A percentile compares a stretch with the other conserved stretches of the same genome.
phyloP scores from a whole-genome alignment of 257 asterid genomes.

The Asclepias syriaca region DNA sequence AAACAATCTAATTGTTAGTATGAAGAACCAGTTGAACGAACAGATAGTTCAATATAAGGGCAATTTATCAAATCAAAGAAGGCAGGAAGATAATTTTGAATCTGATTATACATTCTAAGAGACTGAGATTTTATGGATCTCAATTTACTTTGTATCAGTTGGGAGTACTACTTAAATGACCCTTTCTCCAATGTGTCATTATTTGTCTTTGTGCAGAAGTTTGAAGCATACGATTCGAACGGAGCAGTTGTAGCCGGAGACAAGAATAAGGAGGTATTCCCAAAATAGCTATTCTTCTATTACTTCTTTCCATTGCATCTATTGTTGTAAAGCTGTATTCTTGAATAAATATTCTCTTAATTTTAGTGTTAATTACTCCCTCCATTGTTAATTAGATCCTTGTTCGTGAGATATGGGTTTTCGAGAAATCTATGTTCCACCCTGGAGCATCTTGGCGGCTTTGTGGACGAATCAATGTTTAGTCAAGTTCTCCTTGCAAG shows the following conservation, averaged over 20 bases:
- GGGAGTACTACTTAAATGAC: neutral
- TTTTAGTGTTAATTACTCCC: neutral
- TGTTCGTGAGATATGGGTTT: conserved; percentile 95
- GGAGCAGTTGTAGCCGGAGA: conserved; percentile 89
- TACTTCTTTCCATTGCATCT: neutral
- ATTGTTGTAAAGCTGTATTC: neutral
- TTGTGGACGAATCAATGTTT: conserved; percentile 79
- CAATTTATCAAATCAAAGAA: neutral
- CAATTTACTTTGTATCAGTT: neutral
- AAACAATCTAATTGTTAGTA: neutral
- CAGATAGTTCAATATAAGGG: neutral
- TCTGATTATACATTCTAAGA: neutral
- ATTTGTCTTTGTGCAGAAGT: conserved; percentile 49
- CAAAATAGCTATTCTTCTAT: conserved; percentile 10
- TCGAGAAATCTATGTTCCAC: conserved; percentile 86
- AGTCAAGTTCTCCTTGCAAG: conserved; percentile 13
- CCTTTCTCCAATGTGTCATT: neutral
- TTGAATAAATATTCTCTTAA: neutral
- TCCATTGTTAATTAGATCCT: conserved; percentile 44
- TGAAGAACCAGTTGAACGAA: neutral
- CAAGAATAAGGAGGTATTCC: conserved; percentile 73
- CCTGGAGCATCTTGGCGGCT: conserved; percentile 85
- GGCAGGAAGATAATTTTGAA: neutral
- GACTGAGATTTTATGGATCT: neutral
- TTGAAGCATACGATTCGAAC: conserved; percentile 68